Evolutionary conservation across 2,329 filamentous ascomycete genomes (phyloP).

Genomic region (Cercospora sesami): DNA sequence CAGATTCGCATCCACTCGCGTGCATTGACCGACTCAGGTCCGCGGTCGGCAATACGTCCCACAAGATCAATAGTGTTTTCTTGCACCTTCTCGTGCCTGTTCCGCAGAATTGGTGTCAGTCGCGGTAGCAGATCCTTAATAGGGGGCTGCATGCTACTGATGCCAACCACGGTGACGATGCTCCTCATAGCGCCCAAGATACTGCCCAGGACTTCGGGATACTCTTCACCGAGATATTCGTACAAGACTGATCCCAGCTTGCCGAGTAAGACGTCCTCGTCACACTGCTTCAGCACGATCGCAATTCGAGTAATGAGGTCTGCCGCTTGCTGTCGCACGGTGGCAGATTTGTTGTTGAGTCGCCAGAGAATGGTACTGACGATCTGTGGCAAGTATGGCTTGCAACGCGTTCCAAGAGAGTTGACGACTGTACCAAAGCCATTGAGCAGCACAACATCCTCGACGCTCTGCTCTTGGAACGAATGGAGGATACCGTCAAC

Average conservation of each 20-base stretch:
- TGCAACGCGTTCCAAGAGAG: conserved; percentile 87
- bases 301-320: conserved; percentile 96
- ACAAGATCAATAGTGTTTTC: conserved; percentile 99
- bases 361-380: conserved; percentile 95
- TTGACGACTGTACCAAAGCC: conserved; percentile 98
- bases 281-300: conserved; percentile 98
- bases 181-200: conserved; percentile 92
- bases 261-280: conserved; percentile 91
- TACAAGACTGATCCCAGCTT: conserved; percentile 94
- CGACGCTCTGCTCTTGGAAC: conserved; percentile 97
- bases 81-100: conserved; percentile 98
- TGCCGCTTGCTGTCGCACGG: conserved; percentile 93
- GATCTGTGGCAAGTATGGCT: conserved; percentile 94
- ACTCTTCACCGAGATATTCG: conserved; percentile 97
- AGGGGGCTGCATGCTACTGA: conserved; percentile 96
- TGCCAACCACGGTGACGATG: conserved; percentile 96
- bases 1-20: conserved; percentile 99
- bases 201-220: conserved; percentile 93
- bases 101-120: conserved; percentile 94
- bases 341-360: conserved; percentile 96
- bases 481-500: conserved; percentile 94
- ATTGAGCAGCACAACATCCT: conserved; percentile 94
- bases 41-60: conserved; percentile 94
- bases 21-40: conserved; percentile 92
- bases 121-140: conserved; percentile 95